Percentiles rank a stretch among this genome's conserved stretches.
phyloP scores from a whole-genome alignment of 176 grass and related monocot genomes.

The Miscanthus lutarioriparius region DNA sequence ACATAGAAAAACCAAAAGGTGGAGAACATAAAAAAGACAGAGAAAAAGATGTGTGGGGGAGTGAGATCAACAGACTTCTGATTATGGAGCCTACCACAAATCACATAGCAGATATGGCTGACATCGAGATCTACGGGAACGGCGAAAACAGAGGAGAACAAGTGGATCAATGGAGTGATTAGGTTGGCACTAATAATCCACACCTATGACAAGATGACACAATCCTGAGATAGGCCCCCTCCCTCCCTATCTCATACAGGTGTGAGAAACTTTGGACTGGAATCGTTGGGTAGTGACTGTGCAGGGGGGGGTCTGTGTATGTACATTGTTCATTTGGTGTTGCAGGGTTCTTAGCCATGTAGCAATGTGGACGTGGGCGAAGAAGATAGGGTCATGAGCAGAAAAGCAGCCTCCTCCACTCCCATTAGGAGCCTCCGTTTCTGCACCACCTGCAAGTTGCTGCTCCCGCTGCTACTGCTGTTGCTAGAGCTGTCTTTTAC shows the following conservation, averaged over 20 bases:
- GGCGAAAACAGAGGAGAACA: background rate
- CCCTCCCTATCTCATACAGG: too few species aligned
- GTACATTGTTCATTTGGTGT: conserved; percentile 17
- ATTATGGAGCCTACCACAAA: conserved; percentile 38
- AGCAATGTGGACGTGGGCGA: conserved; percentile 45
- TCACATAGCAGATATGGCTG: conserved; percentile 26
- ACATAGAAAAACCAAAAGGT: background rate
- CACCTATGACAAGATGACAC: conserved; percentile 30
- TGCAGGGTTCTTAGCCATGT: conserved; percentile 40
- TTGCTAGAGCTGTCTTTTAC: conserved; percentile 28
- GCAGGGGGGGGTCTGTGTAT: background rate
- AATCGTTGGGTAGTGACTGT: background rate
- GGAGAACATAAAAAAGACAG: too few species aligned
- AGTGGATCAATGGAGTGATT: background rate
- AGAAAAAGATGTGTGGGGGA: background rate
- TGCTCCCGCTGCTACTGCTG: conserved; percentile 36
- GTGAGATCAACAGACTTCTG: conserved; percentile 29
- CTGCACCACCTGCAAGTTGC: conserved; percentile 42
- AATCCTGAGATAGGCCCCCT: conserved; percentile 3
- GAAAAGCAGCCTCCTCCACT: conserved; percentile 70
- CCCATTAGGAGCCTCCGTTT: conserved; percentile 55
- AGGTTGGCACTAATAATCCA: conserved; percentile 13
- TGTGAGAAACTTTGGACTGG: background rate
- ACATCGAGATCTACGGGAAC: conserved; percentile 8
- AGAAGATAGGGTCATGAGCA: conserved; percentile 88